A percentile compares a stretch with the other conserved stretches of the same genome.
Evolutionary conservation across 495 filamentous ascomycete genomes (phyloP).

Genomic region (Parmelia sp.): DNA sequence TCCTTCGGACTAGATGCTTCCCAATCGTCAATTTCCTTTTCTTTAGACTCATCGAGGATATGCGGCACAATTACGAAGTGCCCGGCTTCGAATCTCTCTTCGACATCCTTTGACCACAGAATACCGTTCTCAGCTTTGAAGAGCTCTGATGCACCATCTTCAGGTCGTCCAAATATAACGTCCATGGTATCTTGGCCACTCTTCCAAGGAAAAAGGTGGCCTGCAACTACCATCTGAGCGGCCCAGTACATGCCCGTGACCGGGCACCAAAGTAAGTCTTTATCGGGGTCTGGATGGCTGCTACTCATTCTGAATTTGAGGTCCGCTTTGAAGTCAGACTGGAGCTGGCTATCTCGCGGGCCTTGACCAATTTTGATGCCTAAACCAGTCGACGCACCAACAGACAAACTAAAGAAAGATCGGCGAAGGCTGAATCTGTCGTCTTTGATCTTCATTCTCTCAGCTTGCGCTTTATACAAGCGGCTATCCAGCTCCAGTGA

Average conservation of each 20-base stretch:
- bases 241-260: background rate
- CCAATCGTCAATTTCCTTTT: background rate
- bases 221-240: background rate
- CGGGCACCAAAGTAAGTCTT: background rate
- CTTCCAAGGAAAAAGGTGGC: background rate
- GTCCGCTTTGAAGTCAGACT: background rate
- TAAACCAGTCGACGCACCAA: no score
- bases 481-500: no score
- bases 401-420: no score
- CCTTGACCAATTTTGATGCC: no score
- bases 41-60: background rate
- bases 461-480: no score
- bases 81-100: background rate
- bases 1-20: background rate
- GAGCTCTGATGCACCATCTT: background rate
- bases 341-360: background rate
- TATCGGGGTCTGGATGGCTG: background rate
- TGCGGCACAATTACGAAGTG: background rate
- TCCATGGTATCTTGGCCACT: background rate
- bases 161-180: background rate
- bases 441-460: no score
- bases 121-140: background rate
- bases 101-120: background rate
- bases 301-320: background rate
- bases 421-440: no score